Evolutionary conservation across 1,139 yeast species (phyloP).

Genomic region (Hanseniaspora uvarum): DNA sequence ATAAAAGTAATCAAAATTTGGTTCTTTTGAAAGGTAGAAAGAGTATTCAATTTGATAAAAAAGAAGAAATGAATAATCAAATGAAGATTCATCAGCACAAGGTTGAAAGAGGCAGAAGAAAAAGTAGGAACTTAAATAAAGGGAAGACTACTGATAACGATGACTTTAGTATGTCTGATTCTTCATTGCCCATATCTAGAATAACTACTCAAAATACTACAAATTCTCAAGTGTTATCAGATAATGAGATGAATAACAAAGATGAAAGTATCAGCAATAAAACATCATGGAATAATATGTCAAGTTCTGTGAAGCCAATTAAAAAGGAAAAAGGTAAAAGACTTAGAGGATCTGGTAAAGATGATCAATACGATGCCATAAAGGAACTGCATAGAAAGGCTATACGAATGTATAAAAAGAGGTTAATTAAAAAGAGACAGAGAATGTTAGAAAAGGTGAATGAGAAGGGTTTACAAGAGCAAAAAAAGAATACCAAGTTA

Average conservation of each 20-base stretch:
- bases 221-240: slow-evolving; percentile 7
- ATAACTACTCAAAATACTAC: slow-evolving; percentile 13
- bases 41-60: slow-evolving; percentile 15
- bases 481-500: neutral
- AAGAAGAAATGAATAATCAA: slow-evolving; percentile 10
- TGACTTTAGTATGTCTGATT: slow-evolving; percentile 11
- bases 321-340: neutral
- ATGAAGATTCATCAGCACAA: slow-evolving; percentile 13
- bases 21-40: slow-evolving; percentile 3
- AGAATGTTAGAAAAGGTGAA: neutral
- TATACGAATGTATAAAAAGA: slow-evolving; percentile 13
- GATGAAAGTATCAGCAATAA: neutral
- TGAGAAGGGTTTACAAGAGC: neutral
- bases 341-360: neutral
- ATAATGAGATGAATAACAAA: neutral
- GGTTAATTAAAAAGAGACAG: slow-evolving; percentile 5
- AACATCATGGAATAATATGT: neutral
- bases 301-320: neutral
- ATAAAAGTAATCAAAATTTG: neutral
- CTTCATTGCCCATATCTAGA: slow-evolving; percentile 15
- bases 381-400: slow-evolving; percentile 16
- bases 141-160: slow-evolving; percentile 5
- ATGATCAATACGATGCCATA: slow-evolving; percentile 16
- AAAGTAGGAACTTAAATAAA: neutral
- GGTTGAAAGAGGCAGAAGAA: neutral